Base-by-base conservation (phyloP, 2,329 filamentous ascomycete genomes). In the Penicillium sp. region DNA sequence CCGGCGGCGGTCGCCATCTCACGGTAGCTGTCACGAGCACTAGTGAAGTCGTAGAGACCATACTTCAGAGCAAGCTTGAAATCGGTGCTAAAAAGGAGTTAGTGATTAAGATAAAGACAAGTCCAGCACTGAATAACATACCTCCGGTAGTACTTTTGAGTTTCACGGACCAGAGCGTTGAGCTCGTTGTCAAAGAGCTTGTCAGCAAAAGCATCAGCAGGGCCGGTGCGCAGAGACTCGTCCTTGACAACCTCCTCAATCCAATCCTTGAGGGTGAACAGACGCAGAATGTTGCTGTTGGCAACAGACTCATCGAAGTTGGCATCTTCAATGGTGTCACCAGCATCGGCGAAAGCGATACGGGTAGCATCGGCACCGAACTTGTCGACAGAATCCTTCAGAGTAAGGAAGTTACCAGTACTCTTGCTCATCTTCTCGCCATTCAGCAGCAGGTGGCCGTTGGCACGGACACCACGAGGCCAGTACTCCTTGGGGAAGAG, bases 391-490 rank as follows among this genome's bases (percentile, higher is more conserved):
- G 91, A 81, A 55, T 96, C 88, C 46, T 84, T 81, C 45, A 97
- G 78, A 9, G 93, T 97, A 69, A 98, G 79, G 78, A 98, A 98
- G 75, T 97, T 98, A 55, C 93, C 93, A 0, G 91, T 96, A 46
- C 87, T 92, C 78, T 98, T 98, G 69, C 84, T 87, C 93, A 98
- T 98, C 81, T 98, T 98, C 69, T 95, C 89, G 43, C 92, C 92
- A 69, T 98, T 98, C 57, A 98, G 79, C 71, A 95, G 83, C 64
- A 97, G 75, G 73, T 97, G 92, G 1, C 93, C 93, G 66, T 98
- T 98, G 55, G 88, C 85, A 57, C 93, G 87, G 58, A 97, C 80
- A 55, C 84, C 84, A 44, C 81, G 81, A 9, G 93, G 93, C 90
- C 92, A 96, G 77, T 90, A 95, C 69, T 92, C 82, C 51, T 82